Evolutionary conservation across 1,284 basidiomycete species (phyloP).

Genomic region (Phylloboletellus chloephorus): DNA sequence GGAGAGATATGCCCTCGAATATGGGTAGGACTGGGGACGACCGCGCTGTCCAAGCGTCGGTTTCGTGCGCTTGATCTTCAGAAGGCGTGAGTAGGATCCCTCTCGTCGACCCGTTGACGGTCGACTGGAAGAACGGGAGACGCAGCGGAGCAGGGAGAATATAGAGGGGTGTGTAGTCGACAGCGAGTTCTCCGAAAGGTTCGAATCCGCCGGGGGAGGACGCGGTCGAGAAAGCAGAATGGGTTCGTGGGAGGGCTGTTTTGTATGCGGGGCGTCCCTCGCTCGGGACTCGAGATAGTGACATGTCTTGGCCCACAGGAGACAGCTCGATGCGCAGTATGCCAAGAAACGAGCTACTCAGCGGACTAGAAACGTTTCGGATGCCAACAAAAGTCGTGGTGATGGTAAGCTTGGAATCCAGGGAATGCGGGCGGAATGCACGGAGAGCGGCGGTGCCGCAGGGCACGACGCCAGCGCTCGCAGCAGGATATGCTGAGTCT

Average conservation of each 20-base stretch:
- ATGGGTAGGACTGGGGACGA: neutral
- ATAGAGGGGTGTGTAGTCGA: slow-evolving; percentile 1
- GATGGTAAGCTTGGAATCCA: neutral
- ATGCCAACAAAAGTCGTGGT: slow-evolving; percentile 1
- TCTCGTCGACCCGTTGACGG: slow-evolving; percentile 1
- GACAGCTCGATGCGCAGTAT: neutral
- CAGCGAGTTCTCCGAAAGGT: neutral
- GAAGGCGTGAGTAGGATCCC: neutral
- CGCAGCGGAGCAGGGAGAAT: neutral
- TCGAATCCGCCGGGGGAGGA: neutral
- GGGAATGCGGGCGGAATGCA: neutral
- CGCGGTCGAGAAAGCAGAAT: neutral
- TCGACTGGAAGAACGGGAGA: neutral
- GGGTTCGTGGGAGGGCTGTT: neutral
- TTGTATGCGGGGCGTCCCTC: neutral
- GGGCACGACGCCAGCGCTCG: neutral
- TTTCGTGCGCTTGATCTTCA: neutral
- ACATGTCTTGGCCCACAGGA: neutral
- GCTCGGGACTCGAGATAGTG: neutral
- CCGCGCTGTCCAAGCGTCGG: neutral
- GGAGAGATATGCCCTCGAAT: neutral
- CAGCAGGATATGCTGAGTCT: neutral
- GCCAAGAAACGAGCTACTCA: neutral
- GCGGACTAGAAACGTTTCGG: neutral
- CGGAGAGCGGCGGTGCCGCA: neutral